phyloP scores from a whole-genome alignment of 129 eudicot genomes.

The Pseudognaphalium luteoalbum region DNA sequence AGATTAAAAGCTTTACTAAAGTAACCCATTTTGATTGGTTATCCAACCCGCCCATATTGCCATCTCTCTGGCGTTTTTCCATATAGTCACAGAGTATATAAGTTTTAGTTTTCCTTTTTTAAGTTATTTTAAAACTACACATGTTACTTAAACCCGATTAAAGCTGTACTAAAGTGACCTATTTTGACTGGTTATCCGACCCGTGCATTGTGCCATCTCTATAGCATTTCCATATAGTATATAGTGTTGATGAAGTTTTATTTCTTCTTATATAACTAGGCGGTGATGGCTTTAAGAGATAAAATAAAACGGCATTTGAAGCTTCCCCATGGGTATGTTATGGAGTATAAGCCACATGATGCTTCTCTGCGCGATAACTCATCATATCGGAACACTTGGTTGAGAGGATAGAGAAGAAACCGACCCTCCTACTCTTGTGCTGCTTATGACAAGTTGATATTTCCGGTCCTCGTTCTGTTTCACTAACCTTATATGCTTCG shows the following conservation, averaged over 20 bases:
- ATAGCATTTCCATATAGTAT: neutral
- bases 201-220: neutral
- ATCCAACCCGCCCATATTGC: neutral
- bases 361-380: constrained; percentile 90
- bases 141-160: neutral
- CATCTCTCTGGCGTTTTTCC: neutral
- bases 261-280: constrained; percentile 37
- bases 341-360: constrained; percentile 97
- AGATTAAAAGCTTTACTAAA: neutral
- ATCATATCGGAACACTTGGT: constrained; percentile 93
- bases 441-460: constrained; percentile 17
- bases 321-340: constrained; percentile 94
- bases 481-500: constrained; percentile 2
- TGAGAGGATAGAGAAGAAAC: constrained; percentile 67
- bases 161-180: neutral
- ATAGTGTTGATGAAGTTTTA: neutral
- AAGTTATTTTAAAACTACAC: no score
- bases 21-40: neutral
- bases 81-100: neutral
- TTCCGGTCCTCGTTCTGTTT: constrained; percentile 3
- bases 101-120: no score
- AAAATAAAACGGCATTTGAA: constrained; percentile 85
- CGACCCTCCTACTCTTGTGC: constrained; percentile 7
- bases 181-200: neutral
- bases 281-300: constrained; percentile 90